Evolutionary conservation across 2,329 filamentous ascomycete genomes (phyloP), one percentile per base, ranked within the genome.

Genomic region (Hymenoscyphus fraxineus): DNA sequence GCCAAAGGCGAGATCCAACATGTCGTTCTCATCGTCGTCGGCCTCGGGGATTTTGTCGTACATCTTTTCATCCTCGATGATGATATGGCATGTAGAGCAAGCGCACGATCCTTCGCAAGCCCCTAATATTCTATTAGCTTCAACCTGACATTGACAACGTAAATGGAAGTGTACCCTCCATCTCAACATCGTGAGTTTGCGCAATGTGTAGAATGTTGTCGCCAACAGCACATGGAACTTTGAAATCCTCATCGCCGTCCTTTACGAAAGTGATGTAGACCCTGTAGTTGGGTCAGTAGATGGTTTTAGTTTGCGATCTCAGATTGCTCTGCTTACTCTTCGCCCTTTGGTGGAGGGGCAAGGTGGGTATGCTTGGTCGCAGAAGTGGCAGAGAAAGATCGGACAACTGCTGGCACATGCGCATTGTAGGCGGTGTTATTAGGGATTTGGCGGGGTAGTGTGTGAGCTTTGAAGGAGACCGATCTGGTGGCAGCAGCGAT

Each of bases 181-280:
- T 98, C 77, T 99, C 95, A 54, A 99, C 81, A 74, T 98, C 94
- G 77, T 98, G 86, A 57, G 90, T 92, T 77, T 97, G 94, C 27
- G 94, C 95, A 74, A 99, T 94, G 74, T 98, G 94, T 62, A 99
- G 83, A 62, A 99, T 82, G 77, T 99, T 99, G 78, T 97, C 93
- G 59, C 95, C 95, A 72, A 90, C 87, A 15, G 86, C 82, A 9
- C 97, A 94, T 65, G 89, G 87, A 73, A 97, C 86, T 66, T 89
- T 91, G 76, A 91, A 84, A 69, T 88, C 83, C 38, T 85, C 81
- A 60, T 88, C 88, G 22, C 97, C 93, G 78, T 98, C 97, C 77
- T 97, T 93, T 70, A 98, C 85, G 76, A 98, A 97, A 0, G 93
- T 96, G 32, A 99, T 85, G 74, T 91, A 90, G 64, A 96, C 85